Base-by-base conservation (phyloP, 108 stramenopile genomes). In the Cylindrotheca fusiformis region DNA sequence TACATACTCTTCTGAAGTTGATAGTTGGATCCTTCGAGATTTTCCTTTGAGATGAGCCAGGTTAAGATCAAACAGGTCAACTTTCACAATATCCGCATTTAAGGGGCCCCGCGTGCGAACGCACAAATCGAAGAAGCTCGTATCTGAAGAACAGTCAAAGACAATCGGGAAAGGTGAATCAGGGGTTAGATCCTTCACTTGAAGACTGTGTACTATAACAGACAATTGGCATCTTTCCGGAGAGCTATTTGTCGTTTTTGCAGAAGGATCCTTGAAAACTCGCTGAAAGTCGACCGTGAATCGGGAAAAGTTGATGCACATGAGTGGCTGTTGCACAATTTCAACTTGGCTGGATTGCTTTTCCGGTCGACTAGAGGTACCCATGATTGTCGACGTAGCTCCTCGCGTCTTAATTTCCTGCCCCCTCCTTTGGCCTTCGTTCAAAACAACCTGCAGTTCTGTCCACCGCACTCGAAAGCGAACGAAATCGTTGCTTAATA, bases 211-310 rank as follows among this genome's bases (percentile, higher is more conserved):
- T 0, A 88, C 75, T 32, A 90, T 78, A 24, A 91, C 45, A 18
- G 85, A 80, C 50, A 94, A 70, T 65, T 94, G 93, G 17, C 87
- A 74, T 29, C 89, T 66, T 53, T 90, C 85, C 18, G 65, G 71
- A 45, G 82, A 81, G 14, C 57, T 31, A 24, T 62, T 20, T 32
- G 32, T 29, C 6, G 24, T 45, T 49, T 57, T 56, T 50, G 36
- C 63, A 49, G 29, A 29, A 19, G 60, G 64, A 21, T 88, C 87
- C 41, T 91, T 89, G 66, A 90, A 94, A 17, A 90, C 81, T 30
- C 88, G 68, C 45, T 94, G 89, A 47, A 80, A 94, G 65, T 94
- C 93, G 45, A 90, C 72, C 17, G 87, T 89, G 63, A 90, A 90
- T 50, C 85, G 70, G 25, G 73, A 73, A 22, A 93, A 75, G 18